These are phyloP conservation scores for Globisporangium iwayamae DNA, from an alignment of 352 stramenopile species.

Conservation along the genomic window DNA sequence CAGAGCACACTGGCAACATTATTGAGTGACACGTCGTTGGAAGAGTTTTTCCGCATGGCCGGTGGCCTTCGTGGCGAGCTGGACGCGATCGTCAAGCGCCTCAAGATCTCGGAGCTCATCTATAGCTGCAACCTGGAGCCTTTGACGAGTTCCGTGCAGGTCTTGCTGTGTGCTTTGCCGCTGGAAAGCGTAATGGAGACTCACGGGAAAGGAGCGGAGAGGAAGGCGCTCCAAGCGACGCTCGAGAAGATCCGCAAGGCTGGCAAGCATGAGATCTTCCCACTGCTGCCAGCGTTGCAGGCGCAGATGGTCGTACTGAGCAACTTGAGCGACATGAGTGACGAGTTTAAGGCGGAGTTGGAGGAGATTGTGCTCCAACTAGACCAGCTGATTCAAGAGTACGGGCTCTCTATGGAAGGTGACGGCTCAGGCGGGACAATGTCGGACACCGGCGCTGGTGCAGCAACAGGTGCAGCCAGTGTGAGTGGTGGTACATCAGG, in stretches of 20 bases:
- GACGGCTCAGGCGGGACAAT: neutral
- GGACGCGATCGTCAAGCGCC: constrained; percentile 52
- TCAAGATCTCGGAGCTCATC: constrained; percentile 73
- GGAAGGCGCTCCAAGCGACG: constrained; percentile 63
- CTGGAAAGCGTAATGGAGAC: constrained; percentile 65
- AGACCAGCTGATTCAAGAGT: constrained; percentile 35
- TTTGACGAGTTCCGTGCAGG: constrained; percentile 26
- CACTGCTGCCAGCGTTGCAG: constrained; percentile 60
- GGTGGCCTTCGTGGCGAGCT: constrained; percentile 80
- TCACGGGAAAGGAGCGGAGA: constrained; percentile 74
- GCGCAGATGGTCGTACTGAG: constrained; percentile 50
- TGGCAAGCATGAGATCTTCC: constrained; percentile 64
- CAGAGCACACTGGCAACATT: constrained; percentile 29
- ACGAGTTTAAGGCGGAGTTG: constrained; percentile 57
- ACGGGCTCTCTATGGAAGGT: neutral
- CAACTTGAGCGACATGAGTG: constrained; percentile 44
- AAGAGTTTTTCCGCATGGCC: constrained; percentile 81
- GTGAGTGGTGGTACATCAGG: neutral
- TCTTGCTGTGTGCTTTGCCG: constrained; percentile 63
- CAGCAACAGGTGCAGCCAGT: neutral
- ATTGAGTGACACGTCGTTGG: constrained; percentile 46
- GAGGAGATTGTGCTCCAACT: constrained; percentile 43
- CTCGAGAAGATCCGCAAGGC: constrained; percentile 85
- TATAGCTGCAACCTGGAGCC: constrained; percentile 57
- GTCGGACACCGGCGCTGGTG: neutral